Evolutionary conservation across 495 filamentous ascomycete species (phyloP).

Genomic region (Talaromyces thailandensis): DNA sequence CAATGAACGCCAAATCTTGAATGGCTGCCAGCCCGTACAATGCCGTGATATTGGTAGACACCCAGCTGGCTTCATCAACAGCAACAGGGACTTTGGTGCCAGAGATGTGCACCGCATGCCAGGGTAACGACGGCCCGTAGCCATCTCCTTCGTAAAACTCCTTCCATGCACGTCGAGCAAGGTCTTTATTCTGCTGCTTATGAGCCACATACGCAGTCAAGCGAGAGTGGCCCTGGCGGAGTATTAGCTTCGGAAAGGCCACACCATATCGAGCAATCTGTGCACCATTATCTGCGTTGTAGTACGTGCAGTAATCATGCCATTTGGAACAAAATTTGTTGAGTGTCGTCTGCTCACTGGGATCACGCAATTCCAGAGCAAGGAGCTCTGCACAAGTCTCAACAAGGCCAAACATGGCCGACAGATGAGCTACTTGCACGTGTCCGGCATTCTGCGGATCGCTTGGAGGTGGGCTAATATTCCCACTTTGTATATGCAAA

Average conservation of each 20-base stretch:
- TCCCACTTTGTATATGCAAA: constrained; percentile 30
- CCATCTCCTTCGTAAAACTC: constrained; percentile 33
- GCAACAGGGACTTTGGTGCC: constrained; percentile 25
- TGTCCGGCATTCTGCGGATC: constrained; percentile 31
- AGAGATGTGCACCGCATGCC: constrained; percentile 19
- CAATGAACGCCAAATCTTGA: constrained; percentile 24
- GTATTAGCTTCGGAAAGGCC: constrained; percentile 25
- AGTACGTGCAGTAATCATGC: constrained; percentile 37
- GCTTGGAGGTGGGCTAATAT: constrained; percentile 25
- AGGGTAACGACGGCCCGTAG: constrained; percentile 18
- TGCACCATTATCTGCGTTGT: constrained; percentile 21
- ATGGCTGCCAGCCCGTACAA: constrained; percentile 37
- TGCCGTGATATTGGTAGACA: constrained; percentile 32
- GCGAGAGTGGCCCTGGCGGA: constrained; percentile 36
- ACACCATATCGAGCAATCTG: constrained; percentile 32
- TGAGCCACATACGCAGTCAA: constrained; percentile 32
- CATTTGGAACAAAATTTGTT: constrained; percentile 19
- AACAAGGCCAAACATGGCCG: constrained; percentile 36
- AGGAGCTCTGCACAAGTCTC: constrained; percentile 33
- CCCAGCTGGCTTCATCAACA: constrained; percentile 33
- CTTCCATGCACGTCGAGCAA: constrained; percentile 31
- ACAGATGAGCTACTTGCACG: constrained; percentile 32
- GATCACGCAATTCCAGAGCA: constrained; percentile 16
- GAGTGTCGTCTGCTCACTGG: constrained; percentile 12
- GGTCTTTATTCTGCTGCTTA: constrained; percentile 18